These are phyloP conservation scores for Drechslerella coelobrocha DNA, from an alignment of 2,329 filamentous ascomycete species.

Conservation along the genomic window DNA sequence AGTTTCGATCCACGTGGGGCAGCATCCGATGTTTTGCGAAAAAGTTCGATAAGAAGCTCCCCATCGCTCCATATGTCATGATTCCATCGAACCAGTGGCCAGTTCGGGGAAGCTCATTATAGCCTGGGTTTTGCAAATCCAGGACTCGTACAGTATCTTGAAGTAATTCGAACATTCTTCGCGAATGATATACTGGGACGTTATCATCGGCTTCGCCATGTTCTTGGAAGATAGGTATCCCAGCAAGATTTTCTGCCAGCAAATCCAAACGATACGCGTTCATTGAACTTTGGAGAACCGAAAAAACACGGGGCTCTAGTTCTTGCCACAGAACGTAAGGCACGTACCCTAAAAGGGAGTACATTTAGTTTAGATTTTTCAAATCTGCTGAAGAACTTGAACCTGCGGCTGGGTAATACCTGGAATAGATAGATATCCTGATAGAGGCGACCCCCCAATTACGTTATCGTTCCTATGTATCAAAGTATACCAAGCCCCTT, in stretches of 20 bases:
- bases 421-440: conserved; percentile 67
- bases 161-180: conserved; percentile 64
- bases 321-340: conserved; percentile 66
- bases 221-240: conserved; percentile 65
- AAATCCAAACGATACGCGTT: conserved; percentile 66
- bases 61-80: conserved; percentile 63
- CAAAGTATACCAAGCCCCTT: conserved; percentile 66
- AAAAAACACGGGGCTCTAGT: conserved; percentile 63
- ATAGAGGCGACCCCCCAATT: conserved; percentile 66
- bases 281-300: conserved; percentile 62
- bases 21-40: conserved; percentile 53
- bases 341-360: conserved; percentile 62
- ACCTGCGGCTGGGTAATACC: conserved; percentile 56
- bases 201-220: conserved; percentile 67
- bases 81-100: conserved; percentile 65
- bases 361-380: conserved; percentile 12
- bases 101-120: conserved; percentile 62
- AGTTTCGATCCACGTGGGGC: conserved; percentile 56
- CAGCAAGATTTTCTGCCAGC: conserved; percentile 63
- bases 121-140: conserved; percentile 57
- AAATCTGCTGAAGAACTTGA: neutral
- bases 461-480: conserved; percentile 66
- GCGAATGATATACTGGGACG: conserved; percentile 66
- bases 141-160: conserved; percentile 58
- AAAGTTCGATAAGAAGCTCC: conserved; percentile 61